Evolutionary conservation across 352 stramenopile genomes (phyloP), one percentile per base, ranked within the genome.

Genomic region (Phytopythium cucurbitacearum): DNA sequence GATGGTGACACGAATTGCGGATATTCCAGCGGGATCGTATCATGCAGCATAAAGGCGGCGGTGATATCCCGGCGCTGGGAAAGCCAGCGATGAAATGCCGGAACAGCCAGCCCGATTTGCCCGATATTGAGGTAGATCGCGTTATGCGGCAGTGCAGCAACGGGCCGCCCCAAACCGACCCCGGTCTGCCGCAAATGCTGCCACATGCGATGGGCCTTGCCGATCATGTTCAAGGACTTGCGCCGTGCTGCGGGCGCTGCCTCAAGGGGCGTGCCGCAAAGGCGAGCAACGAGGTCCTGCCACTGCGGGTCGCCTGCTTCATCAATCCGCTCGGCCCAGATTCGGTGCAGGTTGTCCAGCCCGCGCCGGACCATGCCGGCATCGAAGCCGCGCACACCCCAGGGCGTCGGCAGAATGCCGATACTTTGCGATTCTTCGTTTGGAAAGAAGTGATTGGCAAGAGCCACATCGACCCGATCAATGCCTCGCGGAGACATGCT

Each of bases 371-470:
- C 41, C 41, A 47, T 47, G 41, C 41, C 41, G 41, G 41, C 41
- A 47, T 47, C 41, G 41, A 47, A 47, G 41, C 41, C 41, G 41
- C 41, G 41, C 41, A 47, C 41, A 47, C 41, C 41, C 41, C 41
- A 47, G 41, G 41, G 41, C 41, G 41, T 47, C 41, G 41, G 41
- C 41, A 47, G 41, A 47, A 47, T 47, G 41, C 41, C 41, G 41
- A 47, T 47, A 47, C 41, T 47, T 47, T 47, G 41, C 41, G 41
- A 47, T 47, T 47, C 41, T 47, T 47, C 41, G 41, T 47, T 47
- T 47, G 41, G 41, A 47, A 47, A 47, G 41, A 47, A 47, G 41
- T 47, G 41, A 47, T 47, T 47, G 41, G 41, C 41, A 47, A 47
- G 41, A 47, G 41, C 41, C 41, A 47, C 41, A 47, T 47, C 41